phyloP scores from a whole-genome alignment of 2,329 filamentous ascomycete genomes.

The Alternaria triticina region DNA sequence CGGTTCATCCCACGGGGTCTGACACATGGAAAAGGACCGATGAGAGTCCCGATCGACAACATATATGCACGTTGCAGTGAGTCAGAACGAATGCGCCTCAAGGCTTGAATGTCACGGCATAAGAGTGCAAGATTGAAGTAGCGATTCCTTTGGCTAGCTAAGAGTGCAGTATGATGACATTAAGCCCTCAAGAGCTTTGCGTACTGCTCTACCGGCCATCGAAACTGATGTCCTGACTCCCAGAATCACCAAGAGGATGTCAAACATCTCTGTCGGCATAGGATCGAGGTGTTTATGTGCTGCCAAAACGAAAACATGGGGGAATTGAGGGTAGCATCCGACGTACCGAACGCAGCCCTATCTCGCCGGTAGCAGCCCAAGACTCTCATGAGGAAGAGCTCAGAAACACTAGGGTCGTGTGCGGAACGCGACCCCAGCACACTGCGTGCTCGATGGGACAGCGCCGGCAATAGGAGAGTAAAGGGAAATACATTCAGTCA shows the following conservation, averaged over 20 bases:
- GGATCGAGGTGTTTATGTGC: conserved; percentile 31
- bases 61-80: neutral
- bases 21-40: conserved; percentile 17
- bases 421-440: conserved; percentile 23
- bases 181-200: conserved; percentile 24
- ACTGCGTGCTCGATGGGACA: conserved; percentile 32
- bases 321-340: conserved; percentile 43
- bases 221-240: conserved; percentile 29
- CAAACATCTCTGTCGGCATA: conserved; percentile 31
- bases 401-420: conserved; percentile 21
- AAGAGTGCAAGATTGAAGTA: conserved; percentile 24
- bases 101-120: neutral
- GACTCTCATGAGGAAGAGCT: conserved; percentile 34
- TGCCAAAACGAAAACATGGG: conserved; percentile 42
- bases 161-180: conserved; percentile 36
- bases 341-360: conserved; percentile 38
- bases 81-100: neutral
- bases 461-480: conserved; percentile 34
- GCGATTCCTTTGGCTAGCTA: conserved; percentile 40
- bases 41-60: conserved; percentile 2
- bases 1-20: conserved; percentile 11
- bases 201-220: conserved; percentile 24
- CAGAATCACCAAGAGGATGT: conserved; percentile 28
- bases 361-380: conserved; percentile 28
- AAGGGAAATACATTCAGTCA: conserved; percentile 50